Percentiles rank a stretch among this genome's conserved stretches.
phyloP scores from a whole-genome alignment of 192 early-diverging fungal genomes.

The Umbelopsis vinacea region DNA sequence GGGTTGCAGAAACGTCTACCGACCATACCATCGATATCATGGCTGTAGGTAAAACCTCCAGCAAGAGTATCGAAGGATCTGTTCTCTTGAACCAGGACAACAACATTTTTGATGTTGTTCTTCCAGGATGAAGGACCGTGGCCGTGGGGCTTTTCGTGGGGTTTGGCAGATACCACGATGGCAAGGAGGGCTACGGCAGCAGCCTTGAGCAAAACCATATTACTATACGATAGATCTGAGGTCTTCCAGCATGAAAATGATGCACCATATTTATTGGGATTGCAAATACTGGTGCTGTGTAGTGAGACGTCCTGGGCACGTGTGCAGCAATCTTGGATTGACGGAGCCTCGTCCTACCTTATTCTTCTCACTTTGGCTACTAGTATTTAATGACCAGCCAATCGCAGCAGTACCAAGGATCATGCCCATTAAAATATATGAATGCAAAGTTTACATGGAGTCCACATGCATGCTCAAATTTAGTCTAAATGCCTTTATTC shows the following conservation, averaged over 20 bases:
- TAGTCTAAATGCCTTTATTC: too few relatives aligned
- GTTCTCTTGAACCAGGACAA: slow-evolving; percentile 27
- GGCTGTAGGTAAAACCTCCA: slow-evolving; percentile 25
- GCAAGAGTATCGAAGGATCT: slow-evolving; percentile 29
- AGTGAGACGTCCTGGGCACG: too few relatives aligned
- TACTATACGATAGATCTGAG: not conserved
- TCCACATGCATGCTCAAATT: too few relatives aligned
- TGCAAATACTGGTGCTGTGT: not conserved
- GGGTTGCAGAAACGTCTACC: slow-evolving; percentile 31
- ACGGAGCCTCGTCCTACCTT: too few relatives aligned
- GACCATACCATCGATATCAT: slow-evolving; percentile 22
- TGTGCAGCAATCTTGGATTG: too few relatives aligned
- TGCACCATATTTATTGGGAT: not conserved
- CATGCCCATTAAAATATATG: too few relatives aligned
- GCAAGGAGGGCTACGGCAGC: slow-evolving; percentile 14
- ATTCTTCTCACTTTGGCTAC: too few relatives aligned
- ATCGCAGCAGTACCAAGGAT: too few relatives aligned
- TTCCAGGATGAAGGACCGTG: not conserved
- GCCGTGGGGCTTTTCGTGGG: not conserved
- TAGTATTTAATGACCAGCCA: too few relatives aligned
- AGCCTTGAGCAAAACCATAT: slow-evolving; percentile 12
- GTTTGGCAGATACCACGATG: not conserved
- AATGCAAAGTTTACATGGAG: too few relatives aligned
- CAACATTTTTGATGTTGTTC: slow-evolving; percentile 31
- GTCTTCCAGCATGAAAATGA: too few relatives aligned